Base-by-base conservation (phyloP, 2,329 filamentous ascomycete genomes). In the Cordyceps pruinosa region DNA sequence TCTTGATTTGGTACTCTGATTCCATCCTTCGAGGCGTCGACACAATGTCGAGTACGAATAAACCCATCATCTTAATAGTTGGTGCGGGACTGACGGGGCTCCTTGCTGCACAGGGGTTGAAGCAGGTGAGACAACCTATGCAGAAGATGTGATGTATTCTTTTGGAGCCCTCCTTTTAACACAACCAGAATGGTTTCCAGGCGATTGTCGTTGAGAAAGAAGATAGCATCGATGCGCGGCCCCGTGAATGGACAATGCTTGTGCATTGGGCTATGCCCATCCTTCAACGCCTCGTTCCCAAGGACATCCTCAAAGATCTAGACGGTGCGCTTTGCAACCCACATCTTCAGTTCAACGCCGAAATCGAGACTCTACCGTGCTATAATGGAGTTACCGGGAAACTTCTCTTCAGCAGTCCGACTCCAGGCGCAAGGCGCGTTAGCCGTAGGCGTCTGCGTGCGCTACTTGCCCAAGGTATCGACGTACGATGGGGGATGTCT, bases 191-290 rank as follows among this genome's bases (percentile, higher is more conserved):
- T 44, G 70, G 70, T 26, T 69, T 73, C 58, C 49, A 64, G 5
- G 69, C 69, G 6, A 53, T 61, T 32, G 58, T 73, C 2, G 71
- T 67, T 50, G 72, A 73, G 23, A 48, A 57, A 17, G 71, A 73
- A 34, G 50, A 56, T 2, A 60, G 63, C 51, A 45, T 71, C 56
- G 61, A 66, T 9, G 63, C 64, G 23, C 67, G 70, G 9, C 48
- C 58, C 3, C 69, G 71, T 54, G 71, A 73, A 63, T 73, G 71
- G 72, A 70, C 68, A n/a, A 72, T 74, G 32, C 64, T 71, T 12
- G 60, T 74, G 23, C 72, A 73, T 59, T 75, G 73, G 73, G 72
- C 68, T 13, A 66, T 73, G 62, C 66, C 70, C 1, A 62, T 65
- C 6, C 66, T 75, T 49, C 60, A 56, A 42, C 61, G 69, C 45